These are phyloP conservation scores for Candida orba DNA, from an alignment of 805 yeast species.

Conservation along the genomic window DNA sequence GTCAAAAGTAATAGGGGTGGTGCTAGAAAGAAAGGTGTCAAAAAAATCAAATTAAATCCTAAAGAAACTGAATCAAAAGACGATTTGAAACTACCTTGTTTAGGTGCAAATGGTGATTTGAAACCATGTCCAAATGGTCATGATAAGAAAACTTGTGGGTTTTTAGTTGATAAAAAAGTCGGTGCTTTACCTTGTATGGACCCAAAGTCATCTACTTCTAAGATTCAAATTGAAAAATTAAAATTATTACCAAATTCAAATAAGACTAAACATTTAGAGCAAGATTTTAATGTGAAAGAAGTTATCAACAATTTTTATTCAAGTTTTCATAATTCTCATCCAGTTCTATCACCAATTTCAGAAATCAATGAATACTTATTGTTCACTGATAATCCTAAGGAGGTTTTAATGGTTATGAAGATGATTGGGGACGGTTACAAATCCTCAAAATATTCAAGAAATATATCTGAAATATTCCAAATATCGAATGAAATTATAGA, in stretches of 20 bases:
- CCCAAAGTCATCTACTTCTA: constrained; percentile 1
- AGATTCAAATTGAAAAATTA: constrained; percentile 8
- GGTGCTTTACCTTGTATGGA: constrained; percentile 16
- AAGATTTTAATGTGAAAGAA: constrained; percentile 17
- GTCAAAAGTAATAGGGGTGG: constrained; percentile 51
- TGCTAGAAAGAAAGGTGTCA: constrained; percentile 42
- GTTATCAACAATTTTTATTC: constrained; percentile 27
- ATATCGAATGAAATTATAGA: constrained; percentile 27
- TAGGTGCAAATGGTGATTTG: constrained; percentile 6
- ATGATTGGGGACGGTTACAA: constrained; percentile 43
- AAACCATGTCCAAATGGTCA: constrained; percentile 22
- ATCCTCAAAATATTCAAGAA: constrained; percentile 28
- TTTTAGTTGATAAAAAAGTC: constrained; percentile 11
- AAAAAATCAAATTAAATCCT: constrained; percentile 13
- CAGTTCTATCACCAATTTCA: constrained; percentile 36
- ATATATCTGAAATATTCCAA: constrained; percentile 34
- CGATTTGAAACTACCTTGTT: constrained; percentile 16
- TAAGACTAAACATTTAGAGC: constrained; percentile 3
- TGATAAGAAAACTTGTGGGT: constrained; percentile 15
- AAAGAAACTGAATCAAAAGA: background rate
- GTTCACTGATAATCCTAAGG: constrained; percentile 29
- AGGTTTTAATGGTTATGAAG: constrained; percentile 40
- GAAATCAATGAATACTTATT: constrained; percentile 30
- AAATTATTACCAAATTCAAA: constrained; percentile 4
- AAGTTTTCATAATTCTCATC: constrained; percentile 37